These are phyloP conservation scores for Takakia lepidozioides DNA, from an alignment of 225 moss, liverwort and hornwort species.

Conservation along the genomic window DNA sequence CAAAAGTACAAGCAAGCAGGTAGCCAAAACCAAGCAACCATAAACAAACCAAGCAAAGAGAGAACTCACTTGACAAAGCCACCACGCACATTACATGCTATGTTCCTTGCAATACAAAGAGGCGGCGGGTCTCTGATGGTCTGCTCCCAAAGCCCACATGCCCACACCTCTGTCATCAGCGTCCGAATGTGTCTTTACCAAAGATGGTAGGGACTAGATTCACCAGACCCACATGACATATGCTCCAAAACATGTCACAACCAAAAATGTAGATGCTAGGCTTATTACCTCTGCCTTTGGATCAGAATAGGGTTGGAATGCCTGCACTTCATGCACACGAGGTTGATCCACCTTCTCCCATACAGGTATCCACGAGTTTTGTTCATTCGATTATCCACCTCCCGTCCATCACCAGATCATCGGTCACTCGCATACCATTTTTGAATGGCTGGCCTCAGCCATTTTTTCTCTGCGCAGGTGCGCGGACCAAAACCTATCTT, in stretches of 20 bases:
- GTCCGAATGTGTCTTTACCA: no score
- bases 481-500: no score
- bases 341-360: slow-evolving; percentile 97
- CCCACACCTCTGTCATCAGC: background rate
- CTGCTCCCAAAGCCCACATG: slow-evolving; percentile 24
- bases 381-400: no score
- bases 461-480: slow-evolving; percentile 82
- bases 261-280: background rate
- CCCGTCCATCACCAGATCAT: slow-evolving; percentile 98
- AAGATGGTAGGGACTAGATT: no score
- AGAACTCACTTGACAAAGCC: slow-evolving; percentile 76
- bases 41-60: background rate
- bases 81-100: slow-evolving; percentile 96
- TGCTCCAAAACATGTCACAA: background rate
- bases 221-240: no score
- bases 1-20: no score
- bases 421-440: no score
- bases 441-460: slow-evolving; percentile 82
- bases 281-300: slow-evolving; percentile 88
- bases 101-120: slow-evolving; percentile 90
- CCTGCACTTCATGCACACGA: slow-evolving; percentile 94
- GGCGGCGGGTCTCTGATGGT: slow-evolving; percentile 66
- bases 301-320: slow-evolving; percentile 86
- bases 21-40: no score
- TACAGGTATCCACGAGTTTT: slow-evolving; percentile 82